Base-by-base conservation (phyloP, 2,329 filamentous ascomycete genomes). In the Aspergillus terreus region DNA sequence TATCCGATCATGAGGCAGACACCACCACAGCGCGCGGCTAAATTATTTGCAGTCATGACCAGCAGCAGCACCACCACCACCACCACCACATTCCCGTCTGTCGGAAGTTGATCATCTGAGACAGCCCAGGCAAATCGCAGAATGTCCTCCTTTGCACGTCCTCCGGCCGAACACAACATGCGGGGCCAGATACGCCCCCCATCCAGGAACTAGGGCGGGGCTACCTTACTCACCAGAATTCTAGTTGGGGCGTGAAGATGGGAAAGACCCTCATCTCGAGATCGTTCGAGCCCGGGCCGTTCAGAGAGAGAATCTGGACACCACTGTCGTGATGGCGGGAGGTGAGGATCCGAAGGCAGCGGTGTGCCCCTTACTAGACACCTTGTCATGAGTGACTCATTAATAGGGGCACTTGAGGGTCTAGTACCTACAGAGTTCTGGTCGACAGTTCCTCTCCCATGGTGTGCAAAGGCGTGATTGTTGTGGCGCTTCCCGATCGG, bases 261-360 rank as follows among this genome's bases (percentile, higher is more conserved):
- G 19, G 5, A 42, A 12, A 12, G 19, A 42, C 40, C 17, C 19
- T 38, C 35, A 9, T 14, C 12, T n/a, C 7, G 38, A 17, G 32
- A 51, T 17, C 21, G 49, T 45, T 35, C 25, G 32, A 27, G 35
- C 23, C 40, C 50, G 43, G 46, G 19, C 46, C 46, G 46, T 21
- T 33, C 11, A 17, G 17, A 12, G 15, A 6, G 11, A 21, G 1
- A 17, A 17, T 42, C 40, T 49, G 44, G 25, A 50, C 50, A 52
- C 9, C 23, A n/a, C 40, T 50, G 44, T 44, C 42, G 47, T 53
- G 52, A 54, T 54, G 52, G 49, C 52, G 45, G 52, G 44, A 54
- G 21, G 30, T 19, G 41, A 25, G 15, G 35, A 41, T 49, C 52
- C 52, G 52, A 47, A 49, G 38, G 27, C 47, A 44, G 47, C 47